phyloP scores from a whole-genome alignment of 345 rosid species.

The Eutrema yunnanense region DNA sequence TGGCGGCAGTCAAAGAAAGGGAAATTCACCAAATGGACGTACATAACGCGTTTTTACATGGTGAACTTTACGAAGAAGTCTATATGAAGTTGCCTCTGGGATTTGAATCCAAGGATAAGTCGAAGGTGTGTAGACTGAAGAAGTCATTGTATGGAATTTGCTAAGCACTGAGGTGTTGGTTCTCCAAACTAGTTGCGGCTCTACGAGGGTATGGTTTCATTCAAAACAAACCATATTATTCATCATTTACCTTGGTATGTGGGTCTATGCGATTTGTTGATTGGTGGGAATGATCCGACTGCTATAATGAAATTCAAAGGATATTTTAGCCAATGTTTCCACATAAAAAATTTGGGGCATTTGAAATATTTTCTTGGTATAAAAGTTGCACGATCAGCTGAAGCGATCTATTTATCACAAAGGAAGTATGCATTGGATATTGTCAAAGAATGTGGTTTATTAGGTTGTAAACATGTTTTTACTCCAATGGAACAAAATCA shows the following conservation, averaged over 20 bases:
- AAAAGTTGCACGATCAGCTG: background rate
- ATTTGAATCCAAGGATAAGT: background rate
- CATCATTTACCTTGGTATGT: background rate
- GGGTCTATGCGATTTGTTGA: background rate
- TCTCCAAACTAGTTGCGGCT: too few species aligned
- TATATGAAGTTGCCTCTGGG: background rate
- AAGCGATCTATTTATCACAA: background rate
- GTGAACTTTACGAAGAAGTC: background rate
- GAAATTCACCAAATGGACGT: background rate
- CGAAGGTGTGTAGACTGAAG: background rate
- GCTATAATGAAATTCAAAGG: background rate
- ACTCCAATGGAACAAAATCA: too few species aligned
- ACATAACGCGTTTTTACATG: background rate
- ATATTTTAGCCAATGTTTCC: background rate
- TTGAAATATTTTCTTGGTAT: background rate
- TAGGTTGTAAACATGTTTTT: background rate
- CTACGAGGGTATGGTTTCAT: too few species aligned
- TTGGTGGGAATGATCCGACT: background rate
- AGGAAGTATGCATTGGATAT: background rate
- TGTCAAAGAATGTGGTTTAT: background rate
- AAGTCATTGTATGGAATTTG: background rate
- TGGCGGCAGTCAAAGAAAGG: background rate
- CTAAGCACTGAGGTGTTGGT: background rate
- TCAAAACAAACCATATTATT: background rate
- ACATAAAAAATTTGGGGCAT: background rate